These are phyloP conservation scores for Daphne laureola DNA, from an alignment of 441 rosid species.

Conservation along the genomic window DNA sequence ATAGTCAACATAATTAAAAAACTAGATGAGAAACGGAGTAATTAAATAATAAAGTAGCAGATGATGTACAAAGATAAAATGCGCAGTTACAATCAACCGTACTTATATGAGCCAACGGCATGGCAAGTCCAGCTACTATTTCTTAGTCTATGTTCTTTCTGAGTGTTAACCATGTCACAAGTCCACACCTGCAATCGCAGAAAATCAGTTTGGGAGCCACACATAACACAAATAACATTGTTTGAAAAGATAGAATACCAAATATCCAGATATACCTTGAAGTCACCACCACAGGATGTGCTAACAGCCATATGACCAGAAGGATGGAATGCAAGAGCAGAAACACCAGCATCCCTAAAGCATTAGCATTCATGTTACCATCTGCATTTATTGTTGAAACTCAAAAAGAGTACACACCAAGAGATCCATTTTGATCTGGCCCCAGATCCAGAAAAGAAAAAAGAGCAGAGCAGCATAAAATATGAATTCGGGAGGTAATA, in stretches of 20 bases:
- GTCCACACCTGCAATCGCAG: conserved; percentile 58
- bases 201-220: not conserved
- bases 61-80: not conserved
- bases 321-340: conserved; percentile 79
- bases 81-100: conserved; percentile 13
- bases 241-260: conserved; percentile 5
- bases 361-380: not conserved
- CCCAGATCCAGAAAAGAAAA: not conserved
- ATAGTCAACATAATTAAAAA: conserved; percentile 3
- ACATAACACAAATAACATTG: too few relatives aligned
- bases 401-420: too few relatives aligned
- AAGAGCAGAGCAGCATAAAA: not conserved
- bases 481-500: not conserved
- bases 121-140: conserved; percentile 81
- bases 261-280: conserved; percentile 58
- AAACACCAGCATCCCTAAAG: conserved; percentile 69
- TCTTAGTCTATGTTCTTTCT: conserved; percentile 28
- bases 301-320: conserved; percentile 66
- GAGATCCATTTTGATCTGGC: not conserved
- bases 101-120: conserved; percentile 93
- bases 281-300: conserved; percentile 82
- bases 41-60: not conserved
- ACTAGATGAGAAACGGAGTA: not conserved
- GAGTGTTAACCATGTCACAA: conserved; percentile 37
- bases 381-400: too few relatives aligned